Evolutionary conservation across 2,329 filamentous ascomycete genomes (phyloP), one percentile per base, ranked within the genome.

Genomic region (Hymenoscyphus scutula): DNA sequence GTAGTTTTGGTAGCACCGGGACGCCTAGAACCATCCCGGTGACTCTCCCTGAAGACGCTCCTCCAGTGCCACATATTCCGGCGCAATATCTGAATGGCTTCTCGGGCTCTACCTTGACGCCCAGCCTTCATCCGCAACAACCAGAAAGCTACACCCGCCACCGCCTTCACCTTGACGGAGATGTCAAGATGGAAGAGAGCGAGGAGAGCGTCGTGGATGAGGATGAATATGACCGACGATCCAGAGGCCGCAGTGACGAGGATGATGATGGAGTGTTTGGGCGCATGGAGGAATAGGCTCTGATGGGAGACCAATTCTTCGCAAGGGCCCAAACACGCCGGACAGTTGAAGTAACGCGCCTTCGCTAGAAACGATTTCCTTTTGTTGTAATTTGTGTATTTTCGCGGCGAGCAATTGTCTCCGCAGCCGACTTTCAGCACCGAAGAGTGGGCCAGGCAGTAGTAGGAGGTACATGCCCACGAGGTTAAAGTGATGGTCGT

Each of bases 211-310:
- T 83, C 67, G 80, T 81, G 70, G 86, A 86, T 67, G 88, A 91
- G 60, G 86, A 89, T 69, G 84, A 88, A 63, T 86, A 87, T 71
- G 81, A 81, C 64, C 78, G 79, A 69, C 81, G 79, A 61, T 84
- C 81, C 57, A 83, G 85, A 61, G 84, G 84, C 58, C 84, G 89
- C 65, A 89, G 87, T 75, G 91, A 96, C 70, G 93, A 97, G 70
- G 92, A 96, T 66, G 94, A 98, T 69, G 93, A 97, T 68, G 93
- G 93, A 73, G 90, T 98, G 71, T 99, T 99, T 80, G 93, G 93
- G 62, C 86, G 87, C 69, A 98, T 98, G 94, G 95, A 99, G 78
- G 92, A 96, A 77, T 95, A 82, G 76, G 56, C 23, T 32, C 25
- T 7, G 38, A 51, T 10, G 17, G 27, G 38, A 15, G 37, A 3